Evolutionary conservation across 2,329 filamentous ascomycete species (phyloP).

Genomic region (Calycina herbarum): DNA sequence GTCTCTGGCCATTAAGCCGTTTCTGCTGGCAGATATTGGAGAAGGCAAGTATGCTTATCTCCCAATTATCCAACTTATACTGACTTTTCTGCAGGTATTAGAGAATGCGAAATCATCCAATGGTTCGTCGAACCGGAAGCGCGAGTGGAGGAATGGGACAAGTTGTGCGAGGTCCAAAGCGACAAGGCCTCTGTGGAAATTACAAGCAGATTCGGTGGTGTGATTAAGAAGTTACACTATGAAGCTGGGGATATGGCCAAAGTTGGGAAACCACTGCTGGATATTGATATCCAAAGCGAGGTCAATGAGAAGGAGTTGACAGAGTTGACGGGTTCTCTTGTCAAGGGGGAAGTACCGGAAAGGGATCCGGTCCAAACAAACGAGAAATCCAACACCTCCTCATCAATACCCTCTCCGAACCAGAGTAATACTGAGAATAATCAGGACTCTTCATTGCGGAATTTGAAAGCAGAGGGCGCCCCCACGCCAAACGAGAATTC

Average conservation of each 20-base stretch:
- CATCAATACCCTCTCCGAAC: not conserved
- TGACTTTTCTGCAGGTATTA: slow-evolving; percentile 66
- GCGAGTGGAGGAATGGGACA: slow-evolving; percentile 95
- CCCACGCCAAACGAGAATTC: slow-evolving; percentile 11
- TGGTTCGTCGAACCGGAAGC: slow-evolving; percentile 98
- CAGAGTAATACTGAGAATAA: slow-evolving; percentile 5
- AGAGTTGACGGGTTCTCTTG: slow-evolving; percentile 39
- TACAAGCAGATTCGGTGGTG: slow-evolving; percentile 90
- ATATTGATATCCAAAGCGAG: slow-evolving; percentile 87
- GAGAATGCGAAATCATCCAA: slow-evolving; percentile 98
- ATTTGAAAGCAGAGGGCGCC: not conserved
- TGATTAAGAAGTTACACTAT: slow-evolving; percentile 95
- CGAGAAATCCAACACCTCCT: slow-evolving; percentile 7
- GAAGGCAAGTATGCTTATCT: slow-evolving; percentile 57
- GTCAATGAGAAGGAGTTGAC: slow-evolving; percentile 62
- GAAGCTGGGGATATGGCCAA: slow-evolving; percentile 95
- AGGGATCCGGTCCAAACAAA: slow-evolving; percentile 23
- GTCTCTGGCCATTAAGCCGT: slow-evolving; percentile 66
- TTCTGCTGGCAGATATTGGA: slow-evolving; percentile 81
- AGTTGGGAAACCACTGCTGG: slow-evolving; percentile 90
- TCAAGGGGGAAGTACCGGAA: slow-evolving; percentile 28
- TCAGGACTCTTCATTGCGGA: slow-evolving; percentile 7
- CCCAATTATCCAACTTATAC: not conserved
- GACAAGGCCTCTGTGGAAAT: slow-evolving; percentile 93
- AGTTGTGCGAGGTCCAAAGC: slow-evolving; percentile 95